Evolutionary conservation across 129 eudicot genomes (phyloP), one percentile per base, ranked within the genome.

Genomic region (Tanacetum coccineum): DNA sequence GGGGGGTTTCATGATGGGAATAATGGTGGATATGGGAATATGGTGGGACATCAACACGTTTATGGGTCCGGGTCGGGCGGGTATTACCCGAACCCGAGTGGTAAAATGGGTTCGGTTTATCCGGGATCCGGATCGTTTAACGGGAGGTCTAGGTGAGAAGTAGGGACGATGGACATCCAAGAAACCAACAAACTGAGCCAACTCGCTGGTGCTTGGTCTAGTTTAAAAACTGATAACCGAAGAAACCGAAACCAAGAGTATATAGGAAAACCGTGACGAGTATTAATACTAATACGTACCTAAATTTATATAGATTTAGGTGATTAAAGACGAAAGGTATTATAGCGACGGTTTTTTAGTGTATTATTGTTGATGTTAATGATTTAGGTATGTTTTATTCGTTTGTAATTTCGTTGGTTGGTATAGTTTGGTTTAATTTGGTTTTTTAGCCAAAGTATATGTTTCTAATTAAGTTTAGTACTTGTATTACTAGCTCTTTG

Each of bases 21-120:
- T 75, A 71, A 63, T 5, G 78, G 74, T 61, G 46, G 49, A 32
- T 68, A 74, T 45, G 68, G 80, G 47, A 56, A 14, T 66, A 70
- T 80, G 81, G 70, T 71, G 83, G 80, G 83, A 45, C 80, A 83
- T 54, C 79, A 81, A 40, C 79, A 68, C 30, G 50, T 62, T 21
- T 85, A 79, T 5, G 85, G 85, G 46, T 59, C 84, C 3, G 85
- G 85, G 25, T 59, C 84, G 52, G 80, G 82, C 54, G 66, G 80
- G 12, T 82, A 79, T 75, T 72, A 78, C 13, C 91, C 76, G 70
- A 75, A 76, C 62, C 75, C 72, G 59, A 44, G 78, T 55, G 78
- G 84, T 1, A 78, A 81, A 59, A 67, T 84, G n/a, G 79, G 83
- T 30, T 78, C 85, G 58, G 81, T 62, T 59, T 85, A 76, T 66